Evolutionary conservation across 176 grass and related monocot species (phyloP), one percentile per base, ranked within the genome.

Genomic region (Carex kokanica): DNA sequence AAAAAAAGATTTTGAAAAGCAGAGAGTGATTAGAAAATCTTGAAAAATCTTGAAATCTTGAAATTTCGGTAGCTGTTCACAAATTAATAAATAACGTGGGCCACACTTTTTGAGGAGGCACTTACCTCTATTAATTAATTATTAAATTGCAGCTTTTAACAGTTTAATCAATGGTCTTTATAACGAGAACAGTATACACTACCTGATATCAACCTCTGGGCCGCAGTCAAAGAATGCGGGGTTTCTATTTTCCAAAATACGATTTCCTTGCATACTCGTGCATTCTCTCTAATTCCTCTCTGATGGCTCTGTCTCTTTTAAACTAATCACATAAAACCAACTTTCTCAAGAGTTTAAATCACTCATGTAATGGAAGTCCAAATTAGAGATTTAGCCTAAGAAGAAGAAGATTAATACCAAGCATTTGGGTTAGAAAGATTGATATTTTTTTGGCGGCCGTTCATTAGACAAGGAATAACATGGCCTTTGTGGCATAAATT

Each of bases 331-430:
- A 20, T 8, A 43, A 41, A 69, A 69, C 66, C 7, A 5, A 69
- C 16, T 69, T 69, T 69, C 6, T n/a, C 15, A 69, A 40, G 0
- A 69, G 17, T 41, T 41, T 69, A 69, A 78, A 34, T 18, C 16
- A 8, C 0, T 25, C 49, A 31, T 32, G 20, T 55, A 34, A 40
- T 41, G 40, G 14, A 69, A 69, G 31, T 69, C 18, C 34, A 69
- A 61, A 68, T 68, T 16, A 56, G 73, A 56, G 73, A 78, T 32
- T 78, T 78, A 52, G 21, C 71, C 11, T 74, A 32, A 18, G 73
- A 78, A 78, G 45, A 78, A 54, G 2, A 56, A 29, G 15, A 52
- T 23, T 6, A 51, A 45, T 41, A 7, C 8, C 11, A 25, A 2
- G 70, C 20, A 15, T 52, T n/a, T 73, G 18, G 41, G 45, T 41